Evolutionary conservation across 306 rosid genomes (phyloP), one percentile per base, ranked within the genome.

Genomic region (Trichosanthes cucumerina): DNA sequence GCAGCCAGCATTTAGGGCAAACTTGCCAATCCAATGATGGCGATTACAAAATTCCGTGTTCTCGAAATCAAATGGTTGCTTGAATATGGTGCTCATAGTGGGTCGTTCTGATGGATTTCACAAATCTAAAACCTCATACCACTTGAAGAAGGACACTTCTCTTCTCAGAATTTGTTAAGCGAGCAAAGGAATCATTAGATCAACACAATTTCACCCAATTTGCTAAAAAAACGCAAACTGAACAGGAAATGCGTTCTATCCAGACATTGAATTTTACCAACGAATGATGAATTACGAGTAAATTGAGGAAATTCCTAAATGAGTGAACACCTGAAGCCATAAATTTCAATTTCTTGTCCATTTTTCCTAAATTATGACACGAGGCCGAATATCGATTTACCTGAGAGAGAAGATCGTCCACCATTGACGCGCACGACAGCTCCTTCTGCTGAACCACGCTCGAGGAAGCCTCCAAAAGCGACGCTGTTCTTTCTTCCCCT

Each of bases 361-460:
- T 23, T 71, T 43, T 23, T 9, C 58, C 11, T 36, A 23, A 46
- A 71, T 44, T 43, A 23, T 3, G 58, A 44, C 19, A 71, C 76
- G 4, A 24, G 7, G 13, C 39, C 58, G 53, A 76, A 52, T 8
- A 3, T 4, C 31, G 12, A 52, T 53, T 65, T 56, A 76, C 79
- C 79, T 76, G 79, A 53, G 68, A 76, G 68, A 76, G 69, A 76
- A 76, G 79, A 38, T 76, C 79, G 5, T 76, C 69, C 79, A 76
- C 79, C 33, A 34, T 57, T 28, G 68, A 76, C 53, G 49, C 53
- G 44, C 44, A 49, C 2, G 79, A 56, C 14, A 56, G 53, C 50
- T 76, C 79, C 50, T 57, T 58, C 15, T 21, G 7, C 24, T 9
- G 79, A 76, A 76, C 12, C 1, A 3, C 68, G 11, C 8, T 28